Evolutionary conservation across 257 asterid genomes (phyloP).

Genomic region (Asclepias syriaca): DNA sequence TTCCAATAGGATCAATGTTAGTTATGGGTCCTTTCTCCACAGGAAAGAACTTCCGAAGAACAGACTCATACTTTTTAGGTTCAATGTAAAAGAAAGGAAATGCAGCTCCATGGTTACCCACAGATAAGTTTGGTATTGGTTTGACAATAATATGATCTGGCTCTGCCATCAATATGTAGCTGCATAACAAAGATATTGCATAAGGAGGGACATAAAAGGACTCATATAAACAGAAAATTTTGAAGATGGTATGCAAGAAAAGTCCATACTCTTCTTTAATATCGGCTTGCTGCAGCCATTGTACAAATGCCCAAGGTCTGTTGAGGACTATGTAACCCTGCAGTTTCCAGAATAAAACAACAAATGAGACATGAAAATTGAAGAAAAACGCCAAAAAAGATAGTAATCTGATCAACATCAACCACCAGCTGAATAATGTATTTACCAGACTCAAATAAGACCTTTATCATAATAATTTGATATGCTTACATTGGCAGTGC

Average conservation of each 20-base stretch:
- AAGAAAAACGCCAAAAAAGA: constrained; percentile 1
- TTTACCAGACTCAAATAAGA: neutral
- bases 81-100: constrained; percentile 93
- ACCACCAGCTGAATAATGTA: neutral
- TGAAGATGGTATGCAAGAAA: neutral
- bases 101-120: constrained; percentile 74
- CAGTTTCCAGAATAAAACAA: constrained; percentile 19
- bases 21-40: constrained; percentile 70
- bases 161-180: constrained; percentile 92
- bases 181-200: constrained; percentile 23
- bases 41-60: constrained; percentile 74
- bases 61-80: constrained; percentile 68
- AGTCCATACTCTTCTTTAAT: constrained; percentile 79
- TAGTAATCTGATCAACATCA: neutral
- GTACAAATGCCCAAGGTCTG: constrained; percentile 99
- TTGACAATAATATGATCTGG: constrained; percentile 92
- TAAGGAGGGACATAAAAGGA: neutral
- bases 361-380: constrained; percentile 17
- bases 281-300: constrained; percentile 90
- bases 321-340: constrained; percentile 97
- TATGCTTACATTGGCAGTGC: neutral
- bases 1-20: constrained; percentile 88
- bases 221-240: neutral
- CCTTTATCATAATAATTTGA: neutral
- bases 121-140: constrained; percentile 84